Evolutionary conservation across 225 moss, liverwort and hornwort genomes (phyloP).

Genomic region (Takakia lepidozioides): DNA sequence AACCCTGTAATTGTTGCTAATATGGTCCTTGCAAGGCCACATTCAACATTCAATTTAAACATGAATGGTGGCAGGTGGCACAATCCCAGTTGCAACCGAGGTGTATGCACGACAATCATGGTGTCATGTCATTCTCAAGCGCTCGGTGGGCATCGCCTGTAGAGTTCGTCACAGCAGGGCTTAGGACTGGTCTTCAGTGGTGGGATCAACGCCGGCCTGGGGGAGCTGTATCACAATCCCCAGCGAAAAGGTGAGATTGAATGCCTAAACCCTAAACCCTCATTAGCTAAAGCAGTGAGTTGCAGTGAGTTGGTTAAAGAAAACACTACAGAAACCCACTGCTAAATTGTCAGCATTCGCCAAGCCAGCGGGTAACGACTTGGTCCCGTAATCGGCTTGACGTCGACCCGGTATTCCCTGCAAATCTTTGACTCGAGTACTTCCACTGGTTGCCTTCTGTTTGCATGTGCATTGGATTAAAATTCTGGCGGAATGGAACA

Average conservation of each 20-base stretch:
- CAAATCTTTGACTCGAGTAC: neutral
- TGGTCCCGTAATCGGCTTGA: neutral
- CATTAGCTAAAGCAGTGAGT: neutral
- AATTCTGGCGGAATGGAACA: too few species aligned
- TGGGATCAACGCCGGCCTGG: conserved; percentile 93
- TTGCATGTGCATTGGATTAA: too few species aligned
- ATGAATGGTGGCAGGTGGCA: conserved; percentile 35
- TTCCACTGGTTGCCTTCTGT: too few species aligned
- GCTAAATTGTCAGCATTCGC: neutral
- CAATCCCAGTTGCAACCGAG: conserved; percentile 56
- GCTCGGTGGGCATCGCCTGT: conserved; percentile 83
- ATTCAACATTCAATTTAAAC: too few species aligned
- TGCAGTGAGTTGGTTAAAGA: too few species aligned
- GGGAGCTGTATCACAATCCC: conserved; percentile 82
- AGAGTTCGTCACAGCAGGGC: conserved; percentile 85
- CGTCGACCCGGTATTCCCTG: too few species aligned
- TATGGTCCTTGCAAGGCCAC: too few species aligned
- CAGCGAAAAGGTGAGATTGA: conserved; percentile 68
- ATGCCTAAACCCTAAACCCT: neutral
- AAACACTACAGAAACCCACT: too few species aligned
- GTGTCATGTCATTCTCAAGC: conserved; percentile 76
- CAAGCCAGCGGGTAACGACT: neutral
- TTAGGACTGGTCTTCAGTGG: conserved; percentile 88
- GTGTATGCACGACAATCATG: conserved; percentile 79
- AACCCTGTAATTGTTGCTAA: neutral